A percentile compares a stretch with the other conserved stretches of the same genome.
phyloP scores from a whole-genome alignment of 305 asterid species.

The Fraxinus xanthoxyloides region DNA sequence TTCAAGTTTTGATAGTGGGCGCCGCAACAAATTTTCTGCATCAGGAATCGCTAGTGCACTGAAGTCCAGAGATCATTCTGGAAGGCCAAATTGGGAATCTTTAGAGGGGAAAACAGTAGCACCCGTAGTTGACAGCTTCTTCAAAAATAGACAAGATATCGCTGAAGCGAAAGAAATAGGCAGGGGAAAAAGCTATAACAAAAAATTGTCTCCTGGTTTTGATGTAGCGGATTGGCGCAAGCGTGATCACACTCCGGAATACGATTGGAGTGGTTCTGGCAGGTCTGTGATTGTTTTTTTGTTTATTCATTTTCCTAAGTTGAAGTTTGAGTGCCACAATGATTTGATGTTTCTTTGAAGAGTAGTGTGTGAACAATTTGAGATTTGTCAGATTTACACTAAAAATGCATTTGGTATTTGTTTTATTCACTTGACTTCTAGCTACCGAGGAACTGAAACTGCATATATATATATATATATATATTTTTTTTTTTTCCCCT shows the following conservation, averaged over 20 bases:
- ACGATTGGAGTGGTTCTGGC: constrained; percentile 49
- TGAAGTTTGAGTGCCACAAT: neutral
- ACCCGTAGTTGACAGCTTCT: constrained; percentile 28
- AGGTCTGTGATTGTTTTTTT: constrained; percentile 47
- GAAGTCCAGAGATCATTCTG: constrained; percentile 50
- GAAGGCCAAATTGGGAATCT: constrained; percentile 44
- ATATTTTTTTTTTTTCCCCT: neutral
- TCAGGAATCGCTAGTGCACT: constrained; percentile 39
- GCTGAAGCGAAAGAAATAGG: constrained; percentile 49
- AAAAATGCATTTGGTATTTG: neutral
- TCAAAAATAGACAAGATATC: constrained; percentile 30
- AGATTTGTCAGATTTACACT: constrained; percentile 11
- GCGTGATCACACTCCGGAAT: constrained; percentile 44
- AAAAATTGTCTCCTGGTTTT: constrained; percentile 62
- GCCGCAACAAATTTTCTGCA: constrained; percentile 42
- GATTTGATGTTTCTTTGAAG: neutral
- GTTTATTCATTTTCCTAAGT: constrained; percentile 10
- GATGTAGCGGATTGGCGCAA: constrained; percentile 55
- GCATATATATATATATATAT: neutral
- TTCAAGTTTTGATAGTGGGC: constrained; percentile 43
- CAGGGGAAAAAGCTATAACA: constrained; percentile 30
- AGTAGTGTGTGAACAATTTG: neutral
- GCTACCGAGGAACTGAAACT: neutral
- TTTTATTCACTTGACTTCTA: neutral
- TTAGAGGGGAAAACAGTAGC: constrained; percentile 30